Percentiles rank a stretch among this genome's conserved stretches.
phyloP scores from a whole-genome alignment of 2,329 filamentous ascomycete genomes.

The Ascochyta koolunga region DNA sequence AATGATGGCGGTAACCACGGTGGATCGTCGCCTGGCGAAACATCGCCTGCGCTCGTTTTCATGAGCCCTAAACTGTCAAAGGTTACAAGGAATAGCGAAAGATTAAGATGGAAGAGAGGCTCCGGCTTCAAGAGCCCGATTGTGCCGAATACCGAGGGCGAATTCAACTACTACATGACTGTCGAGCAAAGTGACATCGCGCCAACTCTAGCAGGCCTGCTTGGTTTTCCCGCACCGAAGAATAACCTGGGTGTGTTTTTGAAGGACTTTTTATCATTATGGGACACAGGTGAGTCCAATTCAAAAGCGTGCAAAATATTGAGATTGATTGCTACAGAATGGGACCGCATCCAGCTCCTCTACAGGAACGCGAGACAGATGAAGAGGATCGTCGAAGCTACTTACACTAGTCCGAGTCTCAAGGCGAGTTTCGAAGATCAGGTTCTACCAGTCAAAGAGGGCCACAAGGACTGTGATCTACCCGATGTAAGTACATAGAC shows the following conservation, averaged over 20 bases:
- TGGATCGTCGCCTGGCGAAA: constrained; percentile 91
- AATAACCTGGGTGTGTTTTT: constrained; percentile 93
- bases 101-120: neutral
- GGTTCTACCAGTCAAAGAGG: neutral
- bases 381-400: constrained; percentile 74
- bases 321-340: constrained; percentile 36
- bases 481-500: neutral
- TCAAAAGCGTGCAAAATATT: constrained; percentile 12
- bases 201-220: constrained; percentile 82
- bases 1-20: constrained; percentile 98
- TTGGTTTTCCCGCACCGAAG: constrained; percentile 85
- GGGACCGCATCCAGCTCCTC: constrained; percentile 70
- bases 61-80: constrained; percentile 79
- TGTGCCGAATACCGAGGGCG: constrained; percentile 57
- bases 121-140: constrained; percentile 57
- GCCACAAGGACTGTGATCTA: neutral
- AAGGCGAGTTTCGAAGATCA: constrained; percentile 54
- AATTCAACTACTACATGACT: constrained; percentile 82
- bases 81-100: constrained; percentile 51
- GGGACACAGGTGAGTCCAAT: constrained; percentile 67
- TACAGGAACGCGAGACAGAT: constrained; percentile 83
- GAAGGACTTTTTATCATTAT: constrained; percentile 76
- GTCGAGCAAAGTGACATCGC: constrained; percentile 96
- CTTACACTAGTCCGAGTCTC: constrained; percentile 66
- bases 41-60: constrained; percentile 89